Conservation (phyloP, 2,329 filamentous ascomycete genomes). For the Calonectria hawksworthii region DNA sequence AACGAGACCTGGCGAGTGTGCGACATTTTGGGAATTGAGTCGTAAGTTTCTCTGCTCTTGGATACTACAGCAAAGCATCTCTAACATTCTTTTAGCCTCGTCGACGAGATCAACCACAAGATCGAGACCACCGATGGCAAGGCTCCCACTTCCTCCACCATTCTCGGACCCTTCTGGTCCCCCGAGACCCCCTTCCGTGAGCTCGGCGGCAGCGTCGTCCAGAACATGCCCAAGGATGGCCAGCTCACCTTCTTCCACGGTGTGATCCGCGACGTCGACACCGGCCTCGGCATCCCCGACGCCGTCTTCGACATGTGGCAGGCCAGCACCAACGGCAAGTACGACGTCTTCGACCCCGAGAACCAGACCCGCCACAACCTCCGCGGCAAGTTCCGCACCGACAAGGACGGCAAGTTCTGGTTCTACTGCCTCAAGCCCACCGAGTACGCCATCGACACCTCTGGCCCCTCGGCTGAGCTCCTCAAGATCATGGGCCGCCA, state of each 20-base stretch:
- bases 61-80: background rate
- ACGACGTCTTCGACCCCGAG: conserved; percentile 82
- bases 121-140: conserved; percentile 72
- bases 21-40: conserved; percentile 81
- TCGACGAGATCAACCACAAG: conserved; percentile 76
- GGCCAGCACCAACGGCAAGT: conserved; percentile 80
- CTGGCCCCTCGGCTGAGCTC: conserved; percentile 63
- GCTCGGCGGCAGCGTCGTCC: conserved; percentile 76
- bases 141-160: conserved; percentile 80
- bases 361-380: conserved; percentile 81
- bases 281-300: conserved; percentile 74
- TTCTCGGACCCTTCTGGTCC: conserved; percentile 85
- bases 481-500: conserved; percentile 63
- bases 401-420: conserved; percentile 78
- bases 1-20: conserved; percentile 83
- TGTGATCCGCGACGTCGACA: conserved; percentile 73
- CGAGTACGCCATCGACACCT: conserved; percentile 78
- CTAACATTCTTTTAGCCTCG: conserved; percentile 53
- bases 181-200: conserved; percentile 81
- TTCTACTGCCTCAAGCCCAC: conserved; percentile 84
- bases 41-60: conserved; percentile 59
- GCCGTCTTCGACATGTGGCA: conserved; percentile 86
- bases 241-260: conserved; percentile 78
- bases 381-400: conserved; percentile 80
- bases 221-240: conserved; percentile 70